phyloP scores from a whole-genome alignment of 345 rosid genomes.

The Citrus cavaleriei region DNA sequence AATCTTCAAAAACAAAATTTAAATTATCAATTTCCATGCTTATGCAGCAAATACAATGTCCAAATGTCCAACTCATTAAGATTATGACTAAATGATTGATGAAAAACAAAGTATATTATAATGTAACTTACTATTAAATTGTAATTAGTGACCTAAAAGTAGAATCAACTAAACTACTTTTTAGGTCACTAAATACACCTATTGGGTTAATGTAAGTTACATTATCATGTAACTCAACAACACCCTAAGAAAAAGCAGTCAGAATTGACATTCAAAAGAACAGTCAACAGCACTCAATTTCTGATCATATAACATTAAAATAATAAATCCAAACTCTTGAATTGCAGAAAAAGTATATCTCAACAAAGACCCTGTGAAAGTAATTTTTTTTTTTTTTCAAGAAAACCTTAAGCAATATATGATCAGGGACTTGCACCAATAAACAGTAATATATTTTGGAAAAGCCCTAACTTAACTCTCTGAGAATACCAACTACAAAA shows the following conservation, averaged over 20 bases:
- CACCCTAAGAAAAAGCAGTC: too few relatives aligned
- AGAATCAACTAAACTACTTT: too few relatives aligned
- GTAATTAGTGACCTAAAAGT: too few relatives aligned
- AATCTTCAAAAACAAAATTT: too few relatives aligned
- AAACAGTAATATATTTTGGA: not conserved
- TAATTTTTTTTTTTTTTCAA: too few relatives aligned
- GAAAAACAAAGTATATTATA: not conserved
- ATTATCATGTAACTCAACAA: too few relatives aligned
- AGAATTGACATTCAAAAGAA: not conserved
- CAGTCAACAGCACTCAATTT: not conserved
- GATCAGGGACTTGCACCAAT: conserved; percentile 11
- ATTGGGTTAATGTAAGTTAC: too few relatives aligned
- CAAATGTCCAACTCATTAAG: not conserved
- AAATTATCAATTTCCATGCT: too few relatives aligned
- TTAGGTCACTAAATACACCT: too few relatives aligned
- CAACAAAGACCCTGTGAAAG: not conserved
- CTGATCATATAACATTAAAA: not conserved
- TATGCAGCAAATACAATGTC: too few relatives aligned
- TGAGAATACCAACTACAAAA: conserved; percentile 18
- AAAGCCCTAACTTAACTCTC: conserved; percentile 15
- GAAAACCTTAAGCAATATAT: not conserved
- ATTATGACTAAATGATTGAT: not conserved
- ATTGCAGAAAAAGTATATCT: not conserved
- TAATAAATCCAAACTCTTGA: conserved; percentile 9
- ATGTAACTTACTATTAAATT: too few relatives aligned